These are phyloP conservation scores for Aureobasidium sp. DNA, from an alignment of 2,329 filamentous ascomycete species.

Conservation along the genomic window DNA sequence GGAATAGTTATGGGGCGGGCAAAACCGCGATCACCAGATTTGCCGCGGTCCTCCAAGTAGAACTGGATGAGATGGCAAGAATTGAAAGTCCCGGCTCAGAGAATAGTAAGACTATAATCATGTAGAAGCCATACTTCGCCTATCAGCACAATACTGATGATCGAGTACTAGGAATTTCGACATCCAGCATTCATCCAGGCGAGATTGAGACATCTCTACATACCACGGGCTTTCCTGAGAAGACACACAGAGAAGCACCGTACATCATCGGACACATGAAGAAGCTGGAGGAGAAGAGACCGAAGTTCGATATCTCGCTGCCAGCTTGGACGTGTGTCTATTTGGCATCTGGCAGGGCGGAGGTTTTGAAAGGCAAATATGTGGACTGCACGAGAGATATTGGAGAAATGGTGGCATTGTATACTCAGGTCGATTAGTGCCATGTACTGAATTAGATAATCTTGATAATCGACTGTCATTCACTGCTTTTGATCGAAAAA, in stretches of 20 bases:
- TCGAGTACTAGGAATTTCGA: neutral
- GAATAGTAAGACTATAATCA: neutral
- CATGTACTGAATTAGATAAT: too few species aligned
- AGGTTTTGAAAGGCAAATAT: neutral
- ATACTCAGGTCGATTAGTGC: neutral
- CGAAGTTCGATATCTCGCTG: neutral
- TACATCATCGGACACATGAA: neutral
- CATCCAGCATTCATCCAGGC: neutral
- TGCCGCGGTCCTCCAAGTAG: neutral
- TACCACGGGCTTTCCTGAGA: neutral
- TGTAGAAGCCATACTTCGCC: too few species aligned
- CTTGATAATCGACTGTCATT: too few species aligned
- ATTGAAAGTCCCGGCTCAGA: neutral
- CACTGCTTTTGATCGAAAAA: too few species aligned
- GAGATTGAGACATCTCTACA: neutral
- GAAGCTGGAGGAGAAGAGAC: neutral
- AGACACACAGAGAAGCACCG: neutral
- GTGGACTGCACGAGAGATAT: neutral
- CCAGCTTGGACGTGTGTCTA: neutral
- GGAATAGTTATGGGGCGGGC: neutral
- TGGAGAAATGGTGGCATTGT: neutral
- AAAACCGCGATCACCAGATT: neutral
- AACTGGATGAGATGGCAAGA: neutral
- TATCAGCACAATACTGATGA: neutral
- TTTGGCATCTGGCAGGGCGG: neutral